Percentiles rank a stretch among this genome's conserved stretches.
phyloP scores from a whole-genome alignment of 768 basidiomycete genomes.

The Xanthoconium stramineum region DNA sequence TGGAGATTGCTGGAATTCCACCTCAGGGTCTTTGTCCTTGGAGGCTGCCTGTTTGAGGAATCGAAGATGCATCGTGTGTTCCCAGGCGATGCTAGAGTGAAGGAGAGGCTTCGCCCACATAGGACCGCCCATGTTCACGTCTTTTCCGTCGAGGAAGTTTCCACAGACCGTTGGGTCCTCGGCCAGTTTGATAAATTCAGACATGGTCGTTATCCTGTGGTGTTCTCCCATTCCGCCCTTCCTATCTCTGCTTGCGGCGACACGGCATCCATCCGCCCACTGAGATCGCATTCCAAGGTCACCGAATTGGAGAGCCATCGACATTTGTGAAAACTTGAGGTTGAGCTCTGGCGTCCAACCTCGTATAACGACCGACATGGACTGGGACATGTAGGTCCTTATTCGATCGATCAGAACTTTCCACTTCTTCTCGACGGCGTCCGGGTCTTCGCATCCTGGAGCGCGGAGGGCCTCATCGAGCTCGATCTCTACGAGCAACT shows the following conservation, averaged over 20 bases:
- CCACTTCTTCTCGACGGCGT: not conserved
- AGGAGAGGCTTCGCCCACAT: not conserved
- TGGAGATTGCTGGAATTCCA: not conserved
- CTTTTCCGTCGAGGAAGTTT: not conserved
- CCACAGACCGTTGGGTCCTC: not conserved
- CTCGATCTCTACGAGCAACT: not conserved
- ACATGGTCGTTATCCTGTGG: not conserved
- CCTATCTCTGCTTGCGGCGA: not conserved
- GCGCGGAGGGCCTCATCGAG: not conserved
- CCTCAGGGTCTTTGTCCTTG: not conserved
- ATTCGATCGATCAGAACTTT: not conserved
- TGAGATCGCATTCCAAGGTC: not conserved
- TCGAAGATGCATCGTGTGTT: not conserved
- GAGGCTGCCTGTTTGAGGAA: not conserved
- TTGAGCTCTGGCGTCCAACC: not conserved
- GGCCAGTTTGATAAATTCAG: not conserved
- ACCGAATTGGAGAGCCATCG: not conserved
- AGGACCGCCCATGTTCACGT: not conserved
- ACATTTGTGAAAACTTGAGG: not conserved
- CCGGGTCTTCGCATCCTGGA: rapidly evolving
- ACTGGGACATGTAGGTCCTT: not conserved
- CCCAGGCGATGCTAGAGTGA: not conserved
- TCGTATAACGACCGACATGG: not conserved
- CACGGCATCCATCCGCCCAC: not conserved
- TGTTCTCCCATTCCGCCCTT: not conserved